These are phyloP conservation scores for Crassisporium funariophilum DNA, from an alignment of 768 basidiomycete species.

Conservation along the genomic window DNA sequence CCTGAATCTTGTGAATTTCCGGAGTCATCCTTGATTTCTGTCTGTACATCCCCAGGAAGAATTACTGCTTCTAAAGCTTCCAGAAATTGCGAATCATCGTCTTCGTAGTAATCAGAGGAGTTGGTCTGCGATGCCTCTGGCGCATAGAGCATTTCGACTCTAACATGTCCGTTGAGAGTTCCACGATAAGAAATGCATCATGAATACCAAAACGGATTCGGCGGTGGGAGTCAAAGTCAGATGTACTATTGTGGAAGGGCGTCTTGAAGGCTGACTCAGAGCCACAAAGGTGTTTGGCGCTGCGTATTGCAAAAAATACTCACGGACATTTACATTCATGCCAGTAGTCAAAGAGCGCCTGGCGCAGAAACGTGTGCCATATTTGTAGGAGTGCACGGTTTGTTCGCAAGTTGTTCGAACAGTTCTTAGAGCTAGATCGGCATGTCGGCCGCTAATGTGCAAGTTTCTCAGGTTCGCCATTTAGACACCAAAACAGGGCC, in stretches of 20 bases:
- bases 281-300: not conserved
- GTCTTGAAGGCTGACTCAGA: not conserved
- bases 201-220: not conserved
- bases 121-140: constrained; percentile 30
- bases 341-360: too few relatives aligned
- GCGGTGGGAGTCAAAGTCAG: not conserved
- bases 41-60: constrained; percentile 50
- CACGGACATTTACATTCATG: not conserved
- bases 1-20: constrained; percentile 9
- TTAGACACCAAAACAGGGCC: too few relatives aligned
- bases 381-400: too few relatives aligned
- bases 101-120: constrained; percentile 58
- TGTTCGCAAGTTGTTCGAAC: too few relatives aligned
- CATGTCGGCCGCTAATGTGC: too few relatives aligned
- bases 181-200: not conserved
- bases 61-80: constrained; percentile 45
- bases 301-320: not conserved
- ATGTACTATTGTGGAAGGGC: too few relatives aligned
- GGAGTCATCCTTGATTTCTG: constrained; percentile 5
- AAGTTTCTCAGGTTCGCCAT: too few relatives aligned
- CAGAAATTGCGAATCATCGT: constrained; percentile 56
- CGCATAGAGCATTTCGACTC: constrained; percentile 7
- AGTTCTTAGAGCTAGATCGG: too few relatives aligned
- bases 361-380: too few relatives aligned
- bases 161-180: constrained; percentile 2